Evolutionary conservation across 2,329 filamentous ascomycete species (phyloP).

Genomic region (Aspergillus fijiensis): DNA sequence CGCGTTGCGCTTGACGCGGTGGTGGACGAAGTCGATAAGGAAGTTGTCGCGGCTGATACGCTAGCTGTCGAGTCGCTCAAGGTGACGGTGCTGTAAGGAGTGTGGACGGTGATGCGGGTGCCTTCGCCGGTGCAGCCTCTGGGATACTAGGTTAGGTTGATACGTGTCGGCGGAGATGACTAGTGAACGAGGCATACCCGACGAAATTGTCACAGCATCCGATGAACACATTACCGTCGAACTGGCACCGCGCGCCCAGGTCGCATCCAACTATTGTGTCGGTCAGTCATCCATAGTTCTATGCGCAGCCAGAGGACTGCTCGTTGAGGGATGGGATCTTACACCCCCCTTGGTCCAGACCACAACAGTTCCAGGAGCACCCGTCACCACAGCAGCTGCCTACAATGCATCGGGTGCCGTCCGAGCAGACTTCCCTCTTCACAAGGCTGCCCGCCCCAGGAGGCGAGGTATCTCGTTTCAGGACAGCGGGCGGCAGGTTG

Average conservation of each 20-base stretch:
- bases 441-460: not conserved
- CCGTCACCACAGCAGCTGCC: slow-evolving; percentile 13
- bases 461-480: not conserved
- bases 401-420: slow-evolving; percentile 6
- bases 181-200: not conserved
- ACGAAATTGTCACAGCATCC: slow-evolving; percentile 10
- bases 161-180: too few relatives aligned
- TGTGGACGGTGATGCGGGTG: slow-evolving; percentile 10
- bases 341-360: slow-evolving; percentile 12
- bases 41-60: not conserved
- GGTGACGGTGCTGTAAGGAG: slow-evolving; percentile 8
- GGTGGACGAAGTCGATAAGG: not conserved
- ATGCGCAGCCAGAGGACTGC: too few relatives aligned
- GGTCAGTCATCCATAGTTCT: not conserved
- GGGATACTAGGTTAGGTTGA: not conserved
- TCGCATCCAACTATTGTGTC: slow-evolving; percentile 11
- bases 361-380: slow-evolving; percentile 15
- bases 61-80: not conserved
- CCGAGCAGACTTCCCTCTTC: slow-evolving; percentile 10
- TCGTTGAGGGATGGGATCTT: not conserved
- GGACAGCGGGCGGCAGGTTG: not conserved
- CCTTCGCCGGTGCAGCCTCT: slow-evolving; percentile 11
- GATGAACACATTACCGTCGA: slow-evolving; percentile 14
- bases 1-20: not conserved
- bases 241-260: slow-evolving; percentile 7